Percentiles rank a stretch among this genome's conserved stretches.
Evolutionary conservation across 352 stramenopile genomes (phyloP).

Genomic region (Globisporangium paroecandrum): DNA sequence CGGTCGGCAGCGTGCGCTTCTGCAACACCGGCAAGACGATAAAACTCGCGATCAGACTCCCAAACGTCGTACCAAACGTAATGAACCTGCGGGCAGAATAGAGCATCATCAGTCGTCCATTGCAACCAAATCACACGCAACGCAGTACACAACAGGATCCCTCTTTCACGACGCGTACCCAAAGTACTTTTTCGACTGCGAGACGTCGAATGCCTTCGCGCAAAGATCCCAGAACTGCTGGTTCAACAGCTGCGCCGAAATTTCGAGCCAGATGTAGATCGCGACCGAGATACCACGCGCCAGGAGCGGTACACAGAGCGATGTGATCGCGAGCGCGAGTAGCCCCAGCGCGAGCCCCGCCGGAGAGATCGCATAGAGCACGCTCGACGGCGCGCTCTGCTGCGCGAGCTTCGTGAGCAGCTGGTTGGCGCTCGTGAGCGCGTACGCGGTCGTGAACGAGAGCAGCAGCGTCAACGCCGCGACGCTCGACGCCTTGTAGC

Average conservation of each 20-base stretch:
- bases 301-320: slow-evolving; percentile 40
- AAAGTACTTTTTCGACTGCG: slow-evolving; percentile 84
- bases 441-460: slow-evolving; percentile 69
- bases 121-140: background rate
- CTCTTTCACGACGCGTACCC: slow-evolving; percentile 26
- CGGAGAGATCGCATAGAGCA: slow-evolving; percentile 53
- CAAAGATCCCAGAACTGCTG: slow-evolving; percentile 89
- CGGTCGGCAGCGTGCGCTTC: slow-evolving; percentile 45
- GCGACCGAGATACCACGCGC: slow-evolving; percentile 43
- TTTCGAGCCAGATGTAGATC: slow-evolving; percentile 83
- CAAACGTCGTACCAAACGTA: slow-evolving; percentile 79
- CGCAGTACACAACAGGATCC: background rate
- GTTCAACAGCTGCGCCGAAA: slow-evolving; percentile 66
- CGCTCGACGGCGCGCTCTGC: slow-evolving; percentile 24
- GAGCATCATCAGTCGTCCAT: background rate
- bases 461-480: slow-evolving; percentile 70
- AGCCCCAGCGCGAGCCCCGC: slow-evolving; percentile 39
- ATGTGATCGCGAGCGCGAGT: slow-evolving; percentile 44
- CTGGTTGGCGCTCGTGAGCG: slow-evolving; percentile 43
- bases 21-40: slow-evolving; percentile 60
- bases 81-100: slow-evolving; percentile 40
- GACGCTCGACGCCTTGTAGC: slow-evolving; percentile 65
- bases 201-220: slow-evolving; percentile 74
- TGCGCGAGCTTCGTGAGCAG: slow-evolving; percentile 30
- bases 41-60: slow-evolving; percentile 74